Evolutionary conservation across 306 rosid genomes (phyloP).

Genomic region (Cercis canadensis): DNA sequence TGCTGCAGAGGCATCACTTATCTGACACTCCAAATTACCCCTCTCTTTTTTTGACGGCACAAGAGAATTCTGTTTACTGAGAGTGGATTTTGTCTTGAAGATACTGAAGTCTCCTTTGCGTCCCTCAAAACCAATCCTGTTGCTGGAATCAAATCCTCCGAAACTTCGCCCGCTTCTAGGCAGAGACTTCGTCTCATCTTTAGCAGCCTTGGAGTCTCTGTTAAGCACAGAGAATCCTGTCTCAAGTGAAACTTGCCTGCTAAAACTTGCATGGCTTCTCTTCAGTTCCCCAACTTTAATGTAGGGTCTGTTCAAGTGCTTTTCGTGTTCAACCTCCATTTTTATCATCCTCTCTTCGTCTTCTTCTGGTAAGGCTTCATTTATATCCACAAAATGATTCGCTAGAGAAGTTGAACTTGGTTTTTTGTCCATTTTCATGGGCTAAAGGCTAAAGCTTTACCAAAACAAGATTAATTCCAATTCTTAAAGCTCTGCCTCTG

Average conservation of each 20-base stretch:
- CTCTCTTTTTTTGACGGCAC: conserved; percentile 65
- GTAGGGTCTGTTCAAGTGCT: conserved; percentile 38
- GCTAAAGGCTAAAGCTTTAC: not conserved
- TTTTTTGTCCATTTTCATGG: conserved; percentile 40
- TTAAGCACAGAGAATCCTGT: conserved; percentile 69
- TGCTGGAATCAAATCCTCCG: conserved; percentile 60
- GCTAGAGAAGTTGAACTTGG: conserved; percentile 28
- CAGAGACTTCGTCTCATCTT: conserved; percentile 51
- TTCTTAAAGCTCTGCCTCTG: not conserved
- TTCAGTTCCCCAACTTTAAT: conserved; percentile 43
- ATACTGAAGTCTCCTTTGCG: conserved; percentile 69
- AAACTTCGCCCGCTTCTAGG: conserved; percentile 76
- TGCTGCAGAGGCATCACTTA: conserved; percentile 42
- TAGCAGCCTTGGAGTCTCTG: conserved; percentile 50
- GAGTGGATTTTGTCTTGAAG: conserved; percentile 68
- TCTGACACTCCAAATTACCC: conserved; percentile 51
- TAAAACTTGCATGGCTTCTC: conserved; percentile 49
- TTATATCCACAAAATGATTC: conserved; percentile 65
- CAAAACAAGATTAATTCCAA: conserved; percentile 1
- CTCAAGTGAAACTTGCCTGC: conserved; percentile 75
- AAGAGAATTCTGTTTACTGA: conserved; percentile 75
- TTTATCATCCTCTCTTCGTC: conserved; percentile 38
- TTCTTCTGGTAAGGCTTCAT: conserved; percentile 61
- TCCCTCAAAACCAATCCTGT: conserved; percentile 57
- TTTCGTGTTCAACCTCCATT: conserved; percentile 36